Evolutionary conservation across 495 filamentous ascomycete species (phyloP).

Genomic region (Diplogelasinospora grovesii): DNA sequence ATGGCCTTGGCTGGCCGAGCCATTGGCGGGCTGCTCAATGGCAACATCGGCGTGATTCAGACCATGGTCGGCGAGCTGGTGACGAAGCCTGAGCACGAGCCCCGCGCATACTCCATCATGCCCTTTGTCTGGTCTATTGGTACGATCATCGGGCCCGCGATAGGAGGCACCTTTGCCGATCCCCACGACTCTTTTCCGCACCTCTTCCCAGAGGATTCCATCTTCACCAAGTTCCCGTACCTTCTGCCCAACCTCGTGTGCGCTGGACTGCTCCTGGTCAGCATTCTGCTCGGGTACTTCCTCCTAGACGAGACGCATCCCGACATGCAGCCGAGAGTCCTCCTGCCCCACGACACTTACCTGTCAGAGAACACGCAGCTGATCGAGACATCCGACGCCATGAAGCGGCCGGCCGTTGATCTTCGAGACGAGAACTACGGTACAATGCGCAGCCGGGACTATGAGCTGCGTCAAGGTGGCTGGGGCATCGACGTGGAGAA

Average conservation of each 20-base stretch:
- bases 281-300: slow-evolving; percentile 66
- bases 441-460: slow-evolving; percentile 58
- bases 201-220: slow-evolving; percentile 51
- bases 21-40: slow-evolving; percentile 77
- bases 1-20: slow-evolving; percentile 65
- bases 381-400: slow-evolving; percentile 63
- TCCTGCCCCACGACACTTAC: slow-evolving; percentile 45
- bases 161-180: slow-evolving; percentile 72
- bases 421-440: slow-evolving; percentile 71
- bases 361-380: slow-evolving; percentile 60
- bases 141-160: slow-evolving; percentile 75
- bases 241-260: slow-evolving; percentile 77
- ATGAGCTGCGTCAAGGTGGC: slow-evolving; percentile 25
- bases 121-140: slow-evolving; percentile 85
- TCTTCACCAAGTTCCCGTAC: slow-evolving; percentile 76
- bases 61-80: slow-evolving; percentile 89
- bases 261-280: slow-evolving; percentile 60
- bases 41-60: slow-evolving; percentile 83
- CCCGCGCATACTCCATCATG: slow-evolving; percentile 74
- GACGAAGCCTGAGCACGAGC: slow-evolving; percentile 72
- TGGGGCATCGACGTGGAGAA: slow-evolving; percentile 24
- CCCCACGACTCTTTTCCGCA: slow-evolving; percentile 63
- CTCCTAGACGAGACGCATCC: slow-evolving; percentile 77
- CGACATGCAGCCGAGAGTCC: slow-evolving; percentile 60
- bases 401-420: slow-evolving; percentile 62